Evolutionary conservation across 1,284 basidiomycete species (phyloP).

Genomic region (Ustilago tritici): DNA sequence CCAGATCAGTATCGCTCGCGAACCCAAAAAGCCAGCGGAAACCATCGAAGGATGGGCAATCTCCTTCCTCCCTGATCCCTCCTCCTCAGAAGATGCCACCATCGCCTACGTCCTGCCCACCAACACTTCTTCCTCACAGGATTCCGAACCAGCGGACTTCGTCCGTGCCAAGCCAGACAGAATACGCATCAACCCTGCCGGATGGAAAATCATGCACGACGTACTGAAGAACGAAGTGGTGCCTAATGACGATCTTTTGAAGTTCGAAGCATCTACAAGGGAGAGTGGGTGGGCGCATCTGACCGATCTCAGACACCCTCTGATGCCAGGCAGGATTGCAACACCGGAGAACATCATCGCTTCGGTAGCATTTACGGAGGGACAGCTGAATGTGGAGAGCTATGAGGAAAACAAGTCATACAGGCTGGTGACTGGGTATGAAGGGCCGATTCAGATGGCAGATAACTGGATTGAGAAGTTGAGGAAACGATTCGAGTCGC

Average conservation of each 20-base stretch:
- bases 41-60: constrained; percentile 51
- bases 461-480: constrained; percentile 47
- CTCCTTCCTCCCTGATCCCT: constrained; percentile 39
- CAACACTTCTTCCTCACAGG: constrained; percentile 23
- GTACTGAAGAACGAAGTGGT: constrained; percentile 57
- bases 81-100: constrained; percentile 22
- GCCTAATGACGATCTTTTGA: constrained; percentile 56
- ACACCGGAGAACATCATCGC: constrained; percentile 66
- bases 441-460: constrained; percentile 61
- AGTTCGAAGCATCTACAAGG: constrained; percentile 60
- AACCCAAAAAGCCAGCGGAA: constrained; percentile 9
- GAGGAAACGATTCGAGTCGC: constrained; percentile 31
- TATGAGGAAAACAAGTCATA: constrained; percentile 65
- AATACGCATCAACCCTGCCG: constrained; percentile 52
- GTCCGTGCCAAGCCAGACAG: constrained; percentile 53
- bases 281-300: constrained; percentile 66
- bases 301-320: constrained; percentile 55
- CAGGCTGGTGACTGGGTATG: constrained; percentile 58
- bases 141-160: constrained; percentile 38
- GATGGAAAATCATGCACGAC: constrained; percentile 59
- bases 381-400: constrained; percentile 49
- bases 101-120: constrained; percentile 48
- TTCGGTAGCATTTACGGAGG: constrained; percentile 62
- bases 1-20: constrained; percentile 33
- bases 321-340: constrained; percentile 65